A percentile compares a stretch with the other conserved stretches of the same genome.
phyloP scores from a whole-genome alignment of 2,329 filamentous ascomycete species.

The Penicillium sp. region DNA sequence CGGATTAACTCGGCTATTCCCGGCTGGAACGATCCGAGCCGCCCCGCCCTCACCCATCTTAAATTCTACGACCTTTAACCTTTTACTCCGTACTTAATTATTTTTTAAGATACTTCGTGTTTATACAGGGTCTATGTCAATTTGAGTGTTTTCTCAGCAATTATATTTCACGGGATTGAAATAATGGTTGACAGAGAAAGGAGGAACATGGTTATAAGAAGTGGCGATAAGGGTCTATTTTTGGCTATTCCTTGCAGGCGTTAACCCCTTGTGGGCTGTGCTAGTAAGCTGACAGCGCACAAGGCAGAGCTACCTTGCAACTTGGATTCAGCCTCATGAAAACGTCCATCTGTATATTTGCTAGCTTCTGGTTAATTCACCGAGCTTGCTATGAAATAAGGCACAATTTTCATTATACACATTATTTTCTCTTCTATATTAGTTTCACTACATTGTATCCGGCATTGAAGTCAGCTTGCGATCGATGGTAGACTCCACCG shows the following conservation, averaged over 20 bases:
- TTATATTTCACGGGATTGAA: background rate
- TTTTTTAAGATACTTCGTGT: no score
- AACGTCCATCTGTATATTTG: background rate
- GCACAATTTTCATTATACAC: background rate
- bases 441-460: no score
- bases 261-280: background rate
- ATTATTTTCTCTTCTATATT: background rate
- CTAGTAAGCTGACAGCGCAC: background rate
- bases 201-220: background rate
- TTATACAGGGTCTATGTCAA: no score
- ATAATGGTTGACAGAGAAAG: background rate
- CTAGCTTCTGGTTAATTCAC: background rate
- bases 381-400: background rate
- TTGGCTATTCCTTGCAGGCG: background rate
- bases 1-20: no score
- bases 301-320: background rate
- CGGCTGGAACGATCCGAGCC: no score
- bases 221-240: background rate
- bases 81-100: no score
- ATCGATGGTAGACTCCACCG: background rate
- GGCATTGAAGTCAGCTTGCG: background rate
- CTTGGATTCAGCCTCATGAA: background rate
- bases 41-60: no score
- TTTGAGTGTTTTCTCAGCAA: no score
- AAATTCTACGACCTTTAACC: no score